phyloP scores from a whole-genome alignment of 495 filamentous ascomycete genomes.

The Terfezia boudieri region DNA sequence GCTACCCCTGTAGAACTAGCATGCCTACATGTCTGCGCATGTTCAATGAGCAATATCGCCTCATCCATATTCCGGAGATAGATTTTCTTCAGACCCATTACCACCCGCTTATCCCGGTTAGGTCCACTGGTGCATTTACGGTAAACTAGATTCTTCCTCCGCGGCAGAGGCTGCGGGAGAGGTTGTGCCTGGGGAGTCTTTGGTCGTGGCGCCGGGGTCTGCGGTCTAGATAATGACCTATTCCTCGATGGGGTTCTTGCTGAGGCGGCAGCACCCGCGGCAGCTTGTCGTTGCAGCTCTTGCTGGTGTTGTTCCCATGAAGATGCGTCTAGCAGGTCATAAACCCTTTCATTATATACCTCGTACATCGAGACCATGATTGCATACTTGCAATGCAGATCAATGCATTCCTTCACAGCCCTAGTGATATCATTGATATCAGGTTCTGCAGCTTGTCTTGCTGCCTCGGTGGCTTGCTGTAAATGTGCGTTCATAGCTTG shows the following conservation, averaged over 20 bases:
- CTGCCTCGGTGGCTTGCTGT: no score
- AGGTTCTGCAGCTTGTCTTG: no score
- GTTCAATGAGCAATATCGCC: conserved; percentile 75
- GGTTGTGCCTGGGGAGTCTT: conserved; percentile 10
- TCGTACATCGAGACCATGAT: conserved; percentile 95
- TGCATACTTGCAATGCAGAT: conserved; percentile 30
- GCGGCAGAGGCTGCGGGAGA: conserved; percentile 27
- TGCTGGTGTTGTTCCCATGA: no score
- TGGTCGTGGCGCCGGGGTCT: conserved; percentile 5
- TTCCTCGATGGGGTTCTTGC: no score
- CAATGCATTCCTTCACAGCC: no score
- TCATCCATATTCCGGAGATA: conserved; percentile 69
- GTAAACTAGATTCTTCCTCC: conserved; percentile 17
- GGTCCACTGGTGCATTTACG: conserved; percentile 1
- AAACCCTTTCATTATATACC: conserved; percentile 96
- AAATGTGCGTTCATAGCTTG: no score
- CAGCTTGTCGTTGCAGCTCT: conserved; percentile 22
- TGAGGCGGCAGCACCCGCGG: conserved; percentile 14
- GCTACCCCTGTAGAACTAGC: conserved; percentile 83
- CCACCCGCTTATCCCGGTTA: conserved; percentile 37
- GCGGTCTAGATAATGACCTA: conserved; percentile 11
- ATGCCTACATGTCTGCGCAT: conserved; percentile 64
- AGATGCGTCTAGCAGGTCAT: conserved; percentile 50
- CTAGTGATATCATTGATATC: no score
- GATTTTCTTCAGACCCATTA: conserved; percentile 76